Evolutionary conservation across 257 asterid species (phyloP).

Genomic region (Ophiorrhiza pumila): DNA sequence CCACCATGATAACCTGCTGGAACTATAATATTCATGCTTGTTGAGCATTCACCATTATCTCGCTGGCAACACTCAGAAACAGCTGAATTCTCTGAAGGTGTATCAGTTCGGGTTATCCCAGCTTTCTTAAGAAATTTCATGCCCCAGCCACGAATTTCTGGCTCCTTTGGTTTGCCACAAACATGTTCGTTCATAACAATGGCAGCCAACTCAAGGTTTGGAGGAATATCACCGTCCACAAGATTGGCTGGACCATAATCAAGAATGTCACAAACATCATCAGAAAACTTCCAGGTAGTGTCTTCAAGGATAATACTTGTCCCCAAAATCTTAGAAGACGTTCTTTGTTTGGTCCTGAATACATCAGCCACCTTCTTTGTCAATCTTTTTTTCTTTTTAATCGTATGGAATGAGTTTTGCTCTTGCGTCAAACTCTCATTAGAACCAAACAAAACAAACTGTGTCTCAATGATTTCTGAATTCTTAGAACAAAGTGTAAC

Average conservation of each 20-base stretch:
- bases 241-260: conserved; percentile 18
- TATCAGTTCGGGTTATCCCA: conserved; percentile 6
- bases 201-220: conserved; percentile 77
- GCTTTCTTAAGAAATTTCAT: conserved; percentile 71
- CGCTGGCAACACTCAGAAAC: conserved; percentile 30
- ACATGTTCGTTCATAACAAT: conserved; percentile 53
- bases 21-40: conserved; percentile 54
- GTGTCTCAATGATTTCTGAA: conserved; percentile 55
- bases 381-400: conserved; percentile 42
- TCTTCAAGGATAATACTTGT: conserved; percentile 46
- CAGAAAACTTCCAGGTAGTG: conserved; percentile 39
- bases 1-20: conserved; percentile 92
- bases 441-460: conserved; percentile 52
- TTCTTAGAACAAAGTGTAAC: conserved; percentile 42
- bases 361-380: conserved; percentile 51
- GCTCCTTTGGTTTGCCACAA: conserved; percentile 34
- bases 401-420: conserved; percentile 32
- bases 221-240: conserved; percentile 27
- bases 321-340: conserved; percentile 35
- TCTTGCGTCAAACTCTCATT: conserved; percentile 32
- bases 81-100: conserved; percentile 17
- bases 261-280: conserved; percentile 23
- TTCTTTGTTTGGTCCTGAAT: conserved; percentile 49
- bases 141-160: conserved; percentile 82
- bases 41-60: conserved; percentile 51